phyloP scores from a whole-genome alignment of 208 protist genomes.

The Leishmania mexicana region DNA sequence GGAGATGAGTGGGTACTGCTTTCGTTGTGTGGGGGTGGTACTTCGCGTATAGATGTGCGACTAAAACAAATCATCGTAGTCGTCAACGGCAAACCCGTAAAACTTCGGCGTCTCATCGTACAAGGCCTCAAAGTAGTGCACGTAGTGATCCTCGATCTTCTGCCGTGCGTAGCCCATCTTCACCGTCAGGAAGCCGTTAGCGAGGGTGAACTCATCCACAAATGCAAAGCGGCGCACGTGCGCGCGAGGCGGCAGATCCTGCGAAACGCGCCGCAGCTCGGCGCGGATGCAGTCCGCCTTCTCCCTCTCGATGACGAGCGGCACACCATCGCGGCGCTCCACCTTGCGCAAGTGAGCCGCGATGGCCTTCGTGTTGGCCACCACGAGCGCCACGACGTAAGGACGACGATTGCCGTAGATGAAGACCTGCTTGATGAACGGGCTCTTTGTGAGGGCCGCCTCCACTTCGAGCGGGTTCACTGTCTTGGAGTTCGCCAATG shows the following conservation, averaged over 20 bases:
- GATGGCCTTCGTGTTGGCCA: slow-evolving; percentile 86
- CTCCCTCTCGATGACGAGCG: slow-evolving; percentile 87
- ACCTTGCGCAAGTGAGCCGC: slow-evolving; percentile 85
- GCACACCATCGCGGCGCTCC: slow-evolving; percentile 88
- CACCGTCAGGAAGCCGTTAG: slow-evolving; percentile 90
- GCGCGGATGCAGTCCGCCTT: slow-evolving; percentile 90
- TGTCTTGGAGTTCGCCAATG: slow-evolving; percentile 74
- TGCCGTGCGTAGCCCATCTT: slow-evolving; percentile 88
- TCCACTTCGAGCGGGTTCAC: slow-evolving; percentile 87
- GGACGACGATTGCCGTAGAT: slow-evolving; percentile 75
- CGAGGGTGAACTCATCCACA: slow-evolving; percentile 90
- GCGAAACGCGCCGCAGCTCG: slow-evolving; percentile 80
- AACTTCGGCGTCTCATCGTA: slow-evolving; percentile 93
- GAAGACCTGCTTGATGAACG: slow-evolving; percentile 88
- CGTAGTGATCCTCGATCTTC: slow-evolving; percentile 87
- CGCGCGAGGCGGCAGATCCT: slow-evolving; percentile 73
- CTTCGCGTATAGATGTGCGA: neutral
- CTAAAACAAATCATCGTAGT: slow-evolving; percentile 93
- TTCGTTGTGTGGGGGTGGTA: neutral
- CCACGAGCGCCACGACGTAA: slow-evolving; percentile 83
- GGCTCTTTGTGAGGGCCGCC: slow-evolving; percentile 74
- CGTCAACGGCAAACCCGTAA: slow-evolving; percentile 91
- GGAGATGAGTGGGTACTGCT: neutral
- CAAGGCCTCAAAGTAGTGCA: slow-evolving; percentile 90
- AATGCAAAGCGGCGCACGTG: slow-evolving; percentile 91